These are phyloP conservation scores for Lotmaria passim DNA, from an alignment of 208 protist species.

Conservation along the genomic window DNA sequence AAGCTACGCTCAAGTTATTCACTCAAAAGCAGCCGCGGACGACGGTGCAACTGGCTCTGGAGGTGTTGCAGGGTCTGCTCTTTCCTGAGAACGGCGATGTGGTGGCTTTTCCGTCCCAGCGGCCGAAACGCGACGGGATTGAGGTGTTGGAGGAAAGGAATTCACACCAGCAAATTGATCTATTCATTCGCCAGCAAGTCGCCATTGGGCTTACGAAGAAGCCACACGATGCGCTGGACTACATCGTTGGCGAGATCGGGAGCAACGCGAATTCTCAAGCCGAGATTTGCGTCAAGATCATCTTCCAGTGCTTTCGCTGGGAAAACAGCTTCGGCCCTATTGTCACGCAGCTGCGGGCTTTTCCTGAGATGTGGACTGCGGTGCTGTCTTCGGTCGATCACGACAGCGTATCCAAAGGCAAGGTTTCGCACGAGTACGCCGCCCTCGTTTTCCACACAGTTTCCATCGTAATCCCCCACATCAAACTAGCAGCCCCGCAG, in stretches of 20 bases:
- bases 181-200: slow-evolving; percentile 79
- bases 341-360: slow-evolving; percentile 72
- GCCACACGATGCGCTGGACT: slow-evolving; percentile 64
- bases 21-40: slow-evolving; percentile 35
- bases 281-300: slow-evolving; percentile 76
- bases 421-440: slow-evolving; percentile 61
- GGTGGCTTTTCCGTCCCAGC: slow-evolving; percentile 82
- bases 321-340: slow-evolving; percentile 81
- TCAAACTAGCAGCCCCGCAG: slow-evolving; percentile 86
- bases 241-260: slow-evolving; percentile 67
- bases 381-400: slow-evolving; percentile 77
- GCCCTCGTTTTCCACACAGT: slow-evolving; percentile 80
- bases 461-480: slow-evolving; percentile 78
- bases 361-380: slow-evolving; percentile 76
- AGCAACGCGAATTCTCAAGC: slow-evolving; percentile 41
- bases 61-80: slow-evolving; percentile 60
- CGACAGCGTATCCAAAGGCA: slow-evolving; percentile 38
- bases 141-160: slow-evolving; percentile 45
- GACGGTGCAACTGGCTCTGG: slow-evolving; percentile 41
- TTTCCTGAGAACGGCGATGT: slow-evolving; percentile 74
- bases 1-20: slow-evolving; percentile 45
- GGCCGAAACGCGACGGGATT: slow-evolving; percentile 38
- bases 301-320: slow-evolving; percentile 86
- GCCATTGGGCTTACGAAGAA: slow-evolving; percentile 78
- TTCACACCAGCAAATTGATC: slow-evolving; percentile 54